Evolutionary conservation across 2,329 filamentous ascomycete species (phyloP), one percentile per base, ranked within the genome.

Genomic region (Verticillium longisporum): DNA sequence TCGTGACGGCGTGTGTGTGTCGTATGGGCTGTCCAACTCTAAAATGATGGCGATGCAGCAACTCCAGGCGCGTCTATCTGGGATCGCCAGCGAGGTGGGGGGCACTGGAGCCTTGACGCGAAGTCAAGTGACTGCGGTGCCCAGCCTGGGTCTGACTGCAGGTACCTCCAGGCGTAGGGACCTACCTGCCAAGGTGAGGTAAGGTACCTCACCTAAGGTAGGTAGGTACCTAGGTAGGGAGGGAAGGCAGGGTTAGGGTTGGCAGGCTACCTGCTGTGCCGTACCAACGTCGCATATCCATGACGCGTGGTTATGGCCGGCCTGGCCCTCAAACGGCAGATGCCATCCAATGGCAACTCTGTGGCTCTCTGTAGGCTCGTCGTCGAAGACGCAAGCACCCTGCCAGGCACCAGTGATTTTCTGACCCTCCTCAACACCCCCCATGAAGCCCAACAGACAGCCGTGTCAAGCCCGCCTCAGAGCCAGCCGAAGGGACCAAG

Each of bases 101-200:
- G 26, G n/a, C n/a, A 26, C 26, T 3, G 26, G 26, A 26, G 26
- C 26, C 26, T 26, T 55, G 31, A 64, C 63, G 61, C 63, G 63
- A 54, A 56, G 53, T 64, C 63, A 64, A 34, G 60, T 63, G 63
- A 64, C 59, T n/a, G 41, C 41, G 10, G 41, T 9, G 3, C 41
- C 41, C 21, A 11, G 9, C n/a, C n/a, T n/a, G n/a, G n/a, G n/a
- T n/a, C n/a, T n/a, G n/a, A n/a, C n/a, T n/a, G 6, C 6, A 50
- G 11, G 34, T 7, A 36, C 26, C 2, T 26, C 26, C 3, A 3
- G 26, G 26, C 26, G 3, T 26, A 3, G 26, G 26, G 2, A 26
- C 26, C 26, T 2, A 26, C 26, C 26, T 26, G 26, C 26, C n/a
- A n/a, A n/a, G n/a, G n/a, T n/a, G n/a, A 26, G 2, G 2, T 26